Conservation (phyloP, 441 rosid species). For the Dalechampia spathulata region DNA sequence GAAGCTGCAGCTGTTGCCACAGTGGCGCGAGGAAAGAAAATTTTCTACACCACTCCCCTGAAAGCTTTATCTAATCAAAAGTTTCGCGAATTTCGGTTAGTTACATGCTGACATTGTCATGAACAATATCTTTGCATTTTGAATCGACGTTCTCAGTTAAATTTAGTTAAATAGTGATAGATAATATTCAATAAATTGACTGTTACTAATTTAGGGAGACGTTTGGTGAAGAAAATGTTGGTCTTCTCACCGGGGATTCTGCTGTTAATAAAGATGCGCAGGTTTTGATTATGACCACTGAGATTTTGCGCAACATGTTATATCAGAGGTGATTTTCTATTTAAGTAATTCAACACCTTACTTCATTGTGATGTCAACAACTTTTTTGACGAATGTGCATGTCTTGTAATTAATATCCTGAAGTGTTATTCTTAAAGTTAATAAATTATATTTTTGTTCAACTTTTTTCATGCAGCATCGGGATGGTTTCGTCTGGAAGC, state of each 20-base stretch:
- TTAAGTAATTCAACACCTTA: no score
- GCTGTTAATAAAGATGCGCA: constrained; percentile 85
- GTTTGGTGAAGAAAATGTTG: constrained; percentile 86
- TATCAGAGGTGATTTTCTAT: constrained; percentile 55
- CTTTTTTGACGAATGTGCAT: no score
- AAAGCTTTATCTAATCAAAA: constrained; percentile 97
- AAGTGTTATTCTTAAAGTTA: no score
- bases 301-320: constrained; percentile 93
- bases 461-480: constrained; percentile 57
- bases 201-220: constrained; percentile 69
- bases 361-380: no score
- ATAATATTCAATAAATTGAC: no score
- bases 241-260: constrained; percentile 90
- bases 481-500: constrained; percentile 77
- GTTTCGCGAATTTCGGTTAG: constrained; percentile 88
- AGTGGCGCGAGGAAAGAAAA: constrained; percentile 66
- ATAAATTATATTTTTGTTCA: background rate
- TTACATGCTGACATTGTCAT: no score
- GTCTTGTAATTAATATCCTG: no score
- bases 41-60: constrained; percentile 92
- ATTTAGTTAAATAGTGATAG: no score
- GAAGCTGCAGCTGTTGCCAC: constrained; percentile 97
- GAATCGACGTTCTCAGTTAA: no score
- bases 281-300: constrained; percentile 88
- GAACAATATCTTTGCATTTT: no score